These are phyloP conservation scores for Kwoniella heveanensis DNA, from an alignment of 768 basidiomycete species.

Conservation along the genomic window DNA sequence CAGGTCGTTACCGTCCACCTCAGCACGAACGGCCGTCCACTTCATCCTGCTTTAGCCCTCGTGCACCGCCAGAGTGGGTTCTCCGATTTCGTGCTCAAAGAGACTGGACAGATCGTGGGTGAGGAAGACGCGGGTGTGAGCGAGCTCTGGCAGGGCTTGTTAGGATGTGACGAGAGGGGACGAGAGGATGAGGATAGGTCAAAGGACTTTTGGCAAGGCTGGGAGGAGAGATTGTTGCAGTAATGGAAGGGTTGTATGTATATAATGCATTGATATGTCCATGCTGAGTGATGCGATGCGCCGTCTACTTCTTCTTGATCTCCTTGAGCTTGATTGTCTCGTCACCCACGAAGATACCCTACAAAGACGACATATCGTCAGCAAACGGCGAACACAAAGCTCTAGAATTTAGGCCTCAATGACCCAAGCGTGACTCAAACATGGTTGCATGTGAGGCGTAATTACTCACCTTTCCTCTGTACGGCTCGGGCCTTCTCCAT, in stretches of 20 bases:
- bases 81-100: slow-evolving; percentile 32
- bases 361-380: slow-evolving; percentile 1
- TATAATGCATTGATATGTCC: neutral
- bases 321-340: slow-evolving; percentile 89
- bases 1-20: slow-evolving; percentile 36
- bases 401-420: neutral
- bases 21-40: neutral
- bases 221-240: slow-evolving; percentile 25
- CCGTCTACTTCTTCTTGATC: slow-evolving; percentile 87
- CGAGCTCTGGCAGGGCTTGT: slow-evolving; percentile 41
- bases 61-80: slow-evolving; percentile 30
- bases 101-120: slow-evolving; percentile 42
- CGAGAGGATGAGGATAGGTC: neutral
- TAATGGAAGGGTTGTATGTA: slow-evolving; percentile 13
- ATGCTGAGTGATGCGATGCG: neutral
- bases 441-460: too few species aligned
- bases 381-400: neutral
- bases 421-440: too few species aligned
- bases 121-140: slow-evolving; percentile 35
- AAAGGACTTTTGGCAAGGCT: slow-evolving; percentile 34
- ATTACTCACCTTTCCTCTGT: slow-evolving; percentile 87
- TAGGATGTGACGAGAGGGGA: slow-evolving; percentile 37
- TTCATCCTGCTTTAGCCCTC: slow-evolving; percentile 29
- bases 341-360: slow-evolving; percentile 93
- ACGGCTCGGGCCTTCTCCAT: slow-evolving; percentile 89